Percentiles rank a stretch among this genome's conserved stretches.
These are phyloP conservation scores for Ceratobasidium papillatum DNA, from an alignment of 1,284 basidiomycete genomes.

Conservation along the genomic window DNA sequence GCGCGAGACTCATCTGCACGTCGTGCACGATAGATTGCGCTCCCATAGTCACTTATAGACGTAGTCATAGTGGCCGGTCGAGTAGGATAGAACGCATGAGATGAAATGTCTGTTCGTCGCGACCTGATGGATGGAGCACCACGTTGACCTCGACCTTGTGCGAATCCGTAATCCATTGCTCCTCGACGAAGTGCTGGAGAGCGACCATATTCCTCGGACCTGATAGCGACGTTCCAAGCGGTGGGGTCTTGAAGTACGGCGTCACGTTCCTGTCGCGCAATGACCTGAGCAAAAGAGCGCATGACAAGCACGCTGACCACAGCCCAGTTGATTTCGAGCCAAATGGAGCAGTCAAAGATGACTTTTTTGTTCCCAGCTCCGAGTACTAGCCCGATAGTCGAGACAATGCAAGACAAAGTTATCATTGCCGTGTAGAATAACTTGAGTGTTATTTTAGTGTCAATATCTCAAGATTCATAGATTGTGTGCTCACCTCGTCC, in stretches of 20 bases:
- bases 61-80: constrained; percentile 11
- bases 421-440: constrained; percentile 67
- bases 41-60: constrained; percentile 33
- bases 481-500: constrained; percentile 61
- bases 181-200: constrained; percentile 31
- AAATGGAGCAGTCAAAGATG: constrained; percentile 57
- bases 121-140: constrained; percentile 17
- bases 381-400: constrained; percentile 61
- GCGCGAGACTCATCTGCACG: constrained; percentile 25
- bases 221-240: constrained; percentile 48
- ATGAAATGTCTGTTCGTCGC: constrained; percentile 25
- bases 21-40: constrained; percentile 33
- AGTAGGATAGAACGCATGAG: constrained; percentile 30
- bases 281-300: constrained; percentile 69
- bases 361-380: constrained; percentile 60
- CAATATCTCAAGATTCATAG: not conserved
- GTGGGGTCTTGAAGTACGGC: constrained; percentile 62
- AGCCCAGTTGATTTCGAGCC: constrained; percentile 67
- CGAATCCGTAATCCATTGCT: constrained; percentile 37
- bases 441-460: constrained; percentile 53
- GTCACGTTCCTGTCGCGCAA: constrained; percentile 69
- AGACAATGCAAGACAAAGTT: constrained; percentile 60
- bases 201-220: constrained; percentile 25
- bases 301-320: constrained; percentile 65
- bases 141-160: constrained; percentile 24